A percentile compares a stretch with the other conserved stretches of the same genome.
These are phyloP conservation scores for Leishmania amazonensis DNA, from an alignment of 208 protist species.

Conservation along the genomic window DNA sequence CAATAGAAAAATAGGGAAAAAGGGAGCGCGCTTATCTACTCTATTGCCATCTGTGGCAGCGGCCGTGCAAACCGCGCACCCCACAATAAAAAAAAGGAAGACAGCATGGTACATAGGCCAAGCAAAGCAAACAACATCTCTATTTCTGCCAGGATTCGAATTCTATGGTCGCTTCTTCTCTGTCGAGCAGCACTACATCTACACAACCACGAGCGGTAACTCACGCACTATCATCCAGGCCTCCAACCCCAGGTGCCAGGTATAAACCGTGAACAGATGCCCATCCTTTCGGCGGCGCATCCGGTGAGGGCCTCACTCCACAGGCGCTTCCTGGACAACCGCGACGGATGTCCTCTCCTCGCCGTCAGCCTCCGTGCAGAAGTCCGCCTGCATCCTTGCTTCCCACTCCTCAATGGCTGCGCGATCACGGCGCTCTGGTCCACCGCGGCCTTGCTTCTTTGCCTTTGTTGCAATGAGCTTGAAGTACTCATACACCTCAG, in stretches of 20 bases:
- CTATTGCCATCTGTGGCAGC: neutral
- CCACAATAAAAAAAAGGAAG: neutral
- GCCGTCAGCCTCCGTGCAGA: conserved; percentile 20
- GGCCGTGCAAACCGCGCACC: neutral
- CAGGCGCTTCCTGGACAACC: neutral
- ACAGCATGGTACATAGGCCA: neutral
- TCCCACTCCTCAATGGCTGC: conserved; percentile 88
- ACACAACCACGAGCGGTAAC: neutral
- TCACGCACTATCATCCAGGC: neutral
- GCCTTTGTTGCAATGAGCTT: conserved; percentile 79
- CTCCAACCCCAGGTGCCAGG: neutral
- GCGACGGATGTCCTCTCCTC: conserved; percentile 3
- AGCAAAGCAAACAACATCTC: neutral
- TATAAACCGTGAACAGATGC: no score
- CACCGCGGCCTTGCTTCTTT: conserved; percentile 54
- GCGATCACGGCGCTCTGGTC: conserved; percentile 69
- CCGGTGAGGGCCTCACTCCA: neutral
- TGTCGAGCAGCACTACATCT: neutral
- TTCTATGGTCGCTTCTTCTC: neutral
- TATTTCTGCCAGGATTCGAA: neutral
- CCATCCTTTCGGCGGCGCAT: neutral
- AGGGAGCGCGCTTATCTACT: neutral
- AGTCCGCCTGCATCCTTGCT: conserved; percentile 62
- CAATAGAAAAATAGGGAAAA: neutral
- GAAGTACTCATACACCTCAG: conserved; percentile 80